Evolutionary conservation across 2,329 filamentous ascomycete genomes (phyloP).

Genomic region (Hypoxylon sp.): DNA sequence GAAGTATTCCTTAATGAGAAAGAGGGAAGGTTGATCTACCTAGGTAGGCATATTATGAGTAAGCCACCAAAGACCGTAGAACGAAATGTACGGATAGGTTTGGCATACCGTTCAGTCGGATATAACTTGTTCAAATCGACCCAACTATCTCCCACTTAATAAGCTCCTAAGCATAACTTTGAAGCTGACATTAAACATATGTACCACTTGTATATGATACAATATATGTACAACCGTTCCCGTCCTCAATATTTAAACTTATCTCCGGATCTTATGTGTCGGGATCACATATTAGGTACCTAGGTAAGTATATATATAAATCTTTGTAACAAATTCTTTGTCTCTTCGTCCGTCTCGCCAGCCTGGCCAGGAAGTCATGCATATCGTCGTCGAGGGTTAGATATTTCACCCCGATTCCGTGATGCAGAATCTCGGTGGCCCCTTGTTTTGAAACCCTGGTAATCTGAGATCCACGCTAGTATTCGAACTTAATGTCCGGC

Average conservation of each 20-base stretch:
- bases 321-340: conserved; percentile 8
- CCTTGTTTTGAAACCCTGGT: conserved; percentile 23
- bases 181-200: not conserved
- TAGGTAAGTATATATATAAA: no score
- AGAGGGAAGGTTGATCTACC: no score
- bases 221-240: not conserved
- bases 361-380: conserved; percentile 15
- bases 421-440: conserved; percentile 33
- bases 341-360: conserved; percentile 23
- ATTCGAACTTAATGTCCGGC: conserved; percentile 14
- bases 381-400: conserved; percentile 31
- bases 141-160: no score
- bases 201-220: not conserved
- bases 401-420: conserved; percentile 27
- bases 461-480: not conserved
- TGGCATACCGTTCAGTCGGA: no score
- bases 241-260: not conserved
- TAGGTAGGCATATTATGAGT: no score
- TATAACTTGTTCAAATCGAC: no score
- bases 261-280: conserved; percentile 6
- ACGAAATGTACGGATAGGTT: no score
- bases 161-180: no score
- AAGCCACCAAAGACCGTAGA: no score
- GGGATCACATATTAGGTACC: conserved; percentile 30
- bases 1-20: no score